Conservation (phyloP, 2,329 filamentous ascomycete genomes). For the Tolypocladium paradoxum region DNA sequence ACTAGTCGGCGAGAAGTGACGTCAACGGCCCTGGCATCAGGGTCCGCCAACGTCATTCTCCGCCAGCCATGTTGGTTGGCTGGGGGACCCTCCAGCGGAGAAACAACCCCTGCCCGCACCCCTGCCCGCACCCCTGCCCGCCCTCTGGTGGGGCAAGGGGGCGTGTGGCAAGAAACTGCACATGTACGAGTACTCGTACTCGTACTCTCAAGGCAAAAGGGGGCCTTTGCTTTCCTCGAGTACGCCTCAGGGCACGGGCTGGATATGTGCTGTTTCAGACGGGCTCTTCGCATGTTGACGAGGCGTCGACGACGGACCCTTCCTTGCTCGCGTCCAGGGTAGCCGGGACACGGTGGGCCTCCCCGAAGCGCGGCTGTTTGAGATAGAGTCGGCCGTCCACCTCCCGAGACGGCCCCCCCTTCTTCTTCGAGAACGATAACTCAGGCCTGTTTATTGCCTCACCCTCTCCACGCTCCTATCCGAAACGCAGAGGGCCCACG, state of each 20-base stretch:
- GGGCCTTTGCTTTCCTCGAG: no score
- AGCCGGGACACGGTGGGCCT: neutral
- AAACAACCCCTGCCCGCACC: neutral
- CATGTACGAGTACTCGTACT: no score
- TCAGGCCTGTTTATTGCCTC: neutral
- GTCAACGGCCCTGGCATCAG: slow-evolving; percentile 15
- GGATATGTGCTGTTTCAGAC: no score
- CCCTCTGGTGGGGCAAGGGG: no score
- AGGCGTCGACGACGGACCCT: neutral
- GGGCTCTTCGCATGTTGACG: neutral
- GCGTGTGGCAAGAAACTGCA: neutral
- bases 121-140: neutral
- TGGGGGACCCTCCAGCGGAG: neutral
- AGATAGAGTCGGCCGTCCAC: no score
- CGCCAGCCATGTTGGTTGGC: slow-evolving; percentile 5
- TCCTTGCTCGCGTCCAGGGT: neutral
- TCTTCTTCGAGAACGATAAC: no score
- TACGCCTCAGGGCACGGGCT: no score
- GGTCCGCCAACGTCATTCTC: slow-evolving; percentile 14
- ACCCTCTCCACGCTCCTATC: neutral
- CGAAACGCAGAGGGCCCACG: neutral
- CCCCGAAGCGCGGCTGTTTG: neutral
- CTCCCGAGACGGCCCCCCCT: no score
- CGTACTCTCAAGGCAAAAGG: no score
- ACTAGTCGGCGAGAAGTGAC: slow-evolving; percentile 11